Base-by-base conservation (phyloP, 352 stramenopile species). In the Pythium scleroteichum region DNA sequence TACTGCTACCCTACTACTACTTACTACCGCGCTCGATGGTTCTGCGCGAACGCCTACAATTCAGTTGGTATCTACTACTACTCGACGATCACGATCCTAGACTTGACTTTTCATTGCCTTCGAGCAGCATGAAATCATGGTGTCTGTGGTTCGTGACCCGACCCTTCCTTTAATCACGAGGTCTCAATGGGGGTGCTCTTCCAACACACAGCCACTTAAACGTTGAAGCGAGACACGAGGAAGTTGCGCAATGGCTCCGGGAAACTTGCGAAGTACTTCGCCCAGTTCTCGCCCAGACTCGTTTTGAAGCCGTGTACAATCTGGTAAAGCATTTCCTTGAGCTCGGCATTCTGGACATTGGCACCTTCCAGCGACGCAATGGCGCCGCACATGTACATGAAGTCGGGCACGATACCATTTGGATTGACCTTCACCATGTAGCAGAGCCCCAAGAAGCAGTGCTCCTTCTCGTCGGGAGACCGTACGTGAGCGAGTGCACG, bases 381-480 rank as follows among this genome's bases (percentile, higher is more conserved):
- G 12, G 87, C 87, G 57, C 85, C 85, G 46, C 85, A 94, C 82
- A 96, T 92, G 71, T 91, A 93, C 85, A 96, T 94, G 53, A 96
- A 96, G 50, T 96, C 85, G 12, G 82, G 72, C 10, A 96, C 78
- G 44, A 94, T 94, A 27, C 83, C 85, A 58, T 88, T 90, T 60
- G 89, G 89, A 69, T 97, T 96, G 26, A 89, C 73, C 72, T 95
- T 90, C 55, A 97, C 85, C 76, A 97, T 92, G 69, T 96, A 93
- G 72, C 88, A 96, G 6, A 97, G 69, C 0, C 89, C 89, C 41
- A 94, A 56, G 47, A 97, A 97, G 60, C 85, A 94, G 61, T 94
- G 84, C 66, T 97, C 89, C 67, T 96, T 95, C 69, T 97, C 89
- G 57, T 90, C 80, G 0, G 72, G 82, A 13, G 92, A 84, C 17